These are phyloP conservation scores for Aspergillus taichungensis DNA, from an alignment of 495 filamentous ascomycete species.

Conservation along the genomic window DNA sequence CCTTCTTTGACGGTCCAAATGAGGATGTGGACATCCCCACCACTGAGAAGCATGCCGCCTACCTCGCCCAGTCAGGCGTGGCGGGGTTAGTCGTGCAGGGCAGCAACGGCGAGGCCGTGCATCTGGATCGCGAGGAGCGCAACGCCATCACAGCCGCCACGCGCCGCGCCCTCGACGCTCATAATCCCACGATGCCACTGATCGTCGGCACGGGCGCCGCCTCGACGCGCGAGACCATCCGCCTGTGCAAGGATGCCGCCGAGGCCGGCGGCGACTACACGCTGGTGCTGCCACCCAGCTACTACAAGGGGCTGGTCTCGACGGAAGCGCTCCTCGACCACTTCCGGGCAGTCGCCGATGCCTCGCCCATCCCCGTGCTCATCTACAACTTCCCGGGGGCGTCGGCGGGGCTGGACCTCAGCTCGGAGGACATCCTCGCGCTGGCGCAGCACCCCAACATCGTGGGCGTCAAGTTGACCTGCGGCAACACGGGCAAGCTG, in stretches of 20 bases:
- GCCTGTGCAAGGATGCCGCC: conserved; percentile 67
- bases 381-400: conserved; percentile 94
- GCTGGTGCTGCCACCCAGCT: conserved; percentile 76
- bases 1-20: conserved; percentile 51
- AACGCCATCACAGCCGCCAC: conserved; percentile 63
- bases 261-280: conserved; percentile 74
- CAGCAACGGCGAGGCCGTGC: conserved; percentile 84
- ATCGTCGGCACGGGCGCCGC: conserved; percentile 81
- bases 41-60: conserved; percentile 66
- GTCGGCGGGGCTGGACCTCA: conserved; percentile 71
- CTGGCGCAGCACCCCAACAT: conserved; percentile 78
- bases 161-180: conserved; percentile 61
- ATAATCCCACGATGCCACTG: conserved; percentile 63
- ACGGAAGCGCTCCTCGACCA: conserved; percentile 54
- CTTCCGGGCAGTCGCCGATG: conserved; percentile 69
- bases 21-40: conserved; percentile 59
- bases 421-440: conserved; percentile 66
- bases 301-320: conserved; percentile 62
- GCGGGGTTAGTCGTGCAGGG: conserved; percentile 78
- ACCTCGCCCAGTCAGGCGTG: conserved; percentile 73
- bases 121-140: conserved; percentile 63
- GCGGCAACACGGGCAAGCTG: conserved; percentile 90
- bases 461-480: conserved; percentile 84
- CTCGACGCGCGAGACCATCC: conserved; percentile 78
- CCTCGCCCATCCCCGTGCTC: conserved; percentile 76